Conservation (phyloP, 2,329 filamentous ascomycete species). For the Sarocladiaceae sp. region DNA sequence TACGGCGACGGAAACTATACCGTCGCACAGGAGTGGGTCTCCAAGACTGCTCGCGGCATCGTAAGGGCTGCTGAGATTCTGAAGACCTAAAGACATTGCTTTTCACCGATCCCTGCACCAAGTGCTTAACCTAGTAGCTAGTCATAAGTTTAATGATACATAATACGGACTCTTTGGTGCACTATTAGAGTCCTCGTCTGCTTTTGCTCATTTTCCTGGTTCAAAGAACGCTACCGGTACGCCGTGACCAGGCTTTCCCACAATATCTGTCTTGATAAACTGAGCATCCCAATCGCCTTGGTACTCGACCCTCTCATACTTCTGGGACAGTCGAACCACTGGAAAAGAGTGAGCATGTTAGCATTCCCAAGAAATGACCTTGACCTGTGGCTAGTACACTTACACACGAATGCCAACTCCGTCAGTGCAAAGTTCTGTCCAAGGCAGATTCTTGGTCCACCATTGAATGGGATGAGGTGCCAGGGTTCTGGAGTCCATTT, state of each 20-base stretch:
- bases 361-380: too few species aligned
- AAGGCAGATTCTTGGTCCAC: conserved; percentile 38
- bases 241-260: conserved; percentile 32
- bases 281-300: conserved; percentile 34
- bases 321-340: conserved; percentile 48
- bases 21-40: conserved; percentile 29
- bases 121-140: too few species aligned
- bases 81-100: too few species aligned
- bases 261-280: conserved; percentile 32
- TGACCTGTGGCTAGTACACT: too few species aligned
- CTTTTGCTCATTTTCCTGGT: not conserved
- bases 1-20: conserved; percentile 32
- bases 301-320: conserved; percentile 49
- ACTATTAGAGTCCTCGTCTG: too few species aligned
- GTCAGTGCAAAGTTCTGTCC: conserved; percentile 21
- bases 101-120: too few species aligned
- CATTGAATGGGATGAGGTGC: conserved; percentile 45
- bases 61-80: conserved; percentile 29
- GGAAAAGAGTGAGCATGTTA: not conserved
- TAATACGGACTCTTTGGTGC: too few species aligned
- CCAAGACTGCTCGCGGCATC: conserved; percentile 29
- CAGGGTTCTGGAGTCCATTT: conserved; percentile 27
- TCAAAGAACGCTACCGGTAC: conserved; percentile 31
- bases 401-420: conserved; percentile 13
- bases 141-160: too few species aligned